Evolutionary conservation across 2,329 filamentous ascomycete genomes (phyloP), one percentile per base, ranked within the genome.

Genomic region (Neonectria hederae): DNA sequence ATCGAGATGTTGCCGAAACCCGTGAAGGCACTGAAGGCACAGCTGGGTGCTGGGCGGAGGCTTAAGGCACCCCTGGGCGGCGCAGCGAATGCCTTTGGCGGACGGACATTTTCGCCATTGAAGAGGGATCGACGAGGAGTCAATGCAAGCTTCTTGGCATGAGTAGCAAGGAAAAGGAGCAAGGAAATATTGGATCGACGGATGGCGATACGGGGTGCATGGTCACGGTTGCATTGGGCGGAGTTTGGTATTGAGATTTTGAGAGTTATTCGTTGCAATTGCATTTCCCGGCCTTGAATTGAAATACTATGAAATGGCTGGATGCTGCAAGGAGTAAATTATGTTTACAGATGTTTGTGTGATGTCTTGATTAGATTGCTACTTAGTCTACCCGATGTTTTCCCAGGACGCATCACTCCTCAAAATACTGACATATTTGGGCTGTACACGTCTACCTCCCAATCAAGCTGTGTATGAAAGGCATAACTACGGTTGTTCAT

Each of bases 71-170:
- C 77, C 1, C 76, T 84, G 49, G 79, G 73, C 42, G 77, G 78
- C 32, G 75, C 76, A n/a, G 76, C 80, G 46, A 83, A 78, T 73
- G 85, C 79, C 0, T 87, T 90, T 55, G 72, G 83, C 13, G 82
- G 82, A 13, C 80, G 79, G 19, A 74, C 83, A 4, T 93, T 94
- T 75, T 93, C 91, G 19, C 91, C 91, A 8, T 79, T 94, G 63
- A 94, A 94, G 80, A 86, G 86, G 74, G 88, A 93, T 54, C 85
- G 86, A 62, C 87, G 89, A 65, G 87, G 88, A 32, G 83, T 87
- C 4, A 83, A 83, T 65, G 87, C 88, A 58, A 90, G 88, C 72
- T 90, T 90, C 69, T 75, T 89, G 63, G 83, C 80, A 58, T 86
- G 32, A 28, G 54, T 10, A 24, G 35, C 26, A 28, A 46, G 19